phyloP scores from a whole-genome alignment of 139 green algal species.

The Asterochloris sp. region DNA sequence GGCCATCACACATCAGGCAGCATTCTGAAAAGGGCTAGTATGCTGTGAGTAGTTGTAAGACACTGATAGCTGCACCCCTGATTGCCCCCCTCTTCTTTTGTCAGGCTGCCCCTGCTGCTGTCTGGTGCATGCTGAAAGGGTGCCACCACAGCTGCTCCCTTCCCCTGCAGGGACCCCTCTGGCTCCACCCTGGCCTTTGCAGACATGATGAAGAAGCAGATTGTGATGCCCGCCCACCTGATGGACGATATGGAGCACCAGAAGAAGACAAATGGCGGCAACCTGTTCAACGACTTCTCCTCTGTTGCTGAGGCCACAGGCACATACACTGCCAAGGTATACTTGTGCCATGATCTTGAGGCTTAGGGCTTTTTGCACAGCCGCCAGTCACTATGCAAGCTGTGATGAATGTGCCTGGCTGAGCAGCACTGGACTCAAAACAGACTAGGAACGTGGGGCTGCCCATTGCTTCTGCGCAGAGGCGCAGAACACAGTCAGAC shows the following conservation, averaged over 20 bases:
- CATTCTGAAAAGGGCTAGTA: neutral
- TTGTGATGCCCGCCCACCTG: conserved; percentile 97
- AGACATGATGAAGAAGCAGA: conserved; percentile 99
- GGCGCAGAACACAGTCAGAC: too few species aligned
- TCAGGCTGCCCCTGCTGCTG: neutral
- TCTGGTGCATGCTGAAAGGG: neutral
- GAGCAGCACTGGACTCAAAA: too few species aligned
- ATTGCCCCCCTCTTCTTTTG: neutral
- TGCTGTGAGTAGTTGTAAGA: neutral
- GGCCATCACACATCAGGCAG: neutral
- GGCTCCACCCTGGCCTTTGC: conserved; percentile 89
- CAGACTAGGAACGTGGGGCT: too few species aligned
- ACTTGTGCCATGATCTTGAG: neutral
- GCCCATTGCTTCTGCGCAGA: too few species aligned
- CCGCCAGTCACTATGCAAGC: neutral
- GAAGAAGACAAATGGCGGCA: conserved; percentile 49
- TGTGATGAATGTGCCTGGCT: neutral
- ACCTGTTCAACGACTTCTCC: conserved; percentile 94
- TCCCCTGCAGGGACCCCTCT: conserved; percentile 64
- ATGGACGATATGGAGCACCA: conserved; percentile 92
- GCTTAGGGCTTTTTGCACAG: neutral
- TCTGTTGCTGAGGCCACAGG: conserved; percentile 85
- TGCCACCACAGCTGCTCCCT: neutral
- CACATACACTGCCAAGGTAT: conserved; percentile 56
- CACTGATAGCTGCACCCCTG: neutral